A percentile compares a stretch with the other conserved stretches of the same genome.
Conservation (phyloP, 805 yeast species). For the Metschnikowia noctiluminum region DNA sequence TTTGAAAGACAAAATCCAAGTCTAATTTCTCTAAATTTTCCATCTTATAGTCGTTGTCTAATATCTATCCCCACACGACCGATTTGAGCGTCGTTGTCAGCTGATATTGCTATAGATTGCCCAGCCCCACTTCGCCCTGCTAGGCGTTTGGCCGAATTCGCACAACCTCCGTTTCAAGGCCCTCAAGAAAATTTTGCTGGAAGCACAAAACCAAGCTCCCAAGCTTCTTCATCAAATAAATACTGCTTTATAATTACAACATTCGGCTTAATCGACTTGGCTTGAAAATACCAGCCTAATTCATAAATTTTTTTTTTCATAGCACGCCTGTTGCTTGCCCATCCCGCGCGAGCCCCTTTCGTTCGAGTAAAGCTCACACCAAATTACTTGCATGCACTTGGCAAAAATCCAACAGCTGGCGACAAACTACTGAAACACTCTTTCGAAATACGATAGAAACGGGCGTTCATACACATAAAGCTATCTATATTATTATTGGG, state of each 20-base stretch:
- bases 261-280: too few relatives aligned
- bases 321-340: slow-evolving; percentile 1
- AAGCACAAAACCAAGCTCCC: background rate
- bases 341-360: slow-evolving; percentile 4
- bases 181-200: background rate
- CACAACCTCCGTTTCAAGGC: background rate
- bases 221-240: background rate
- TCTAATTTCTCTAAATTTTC: too few relatives aligned
- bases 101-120: background rate
- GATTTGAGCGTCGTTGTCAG: background rate
- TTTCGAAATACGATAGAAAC: background rate
- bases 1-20: too few relatives aligned
- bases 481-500: too few relatives aligned
- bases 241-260: background rate
- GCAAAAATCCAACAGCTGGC: background rate
- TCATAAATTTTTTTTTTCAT: too few relatives aligned
- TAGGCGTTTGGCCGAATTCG: background rate
- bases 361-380: slow-evolving; percentile 3
- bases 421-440: background rate
- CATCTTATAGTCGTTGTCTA: too few relatives aligned
- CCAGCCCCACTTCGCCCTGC: background rate
- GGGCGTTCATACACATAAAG: too few relatives aligned
- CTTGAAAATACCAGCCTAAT: background rate
- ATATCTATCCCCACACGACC: background rate
- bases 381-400: slow-evolving; percentile 4